Percentiles rank a stretch among this genome's conserved stretches.
Conservation (phyloP, 352 stramenopile genomes). For the Labyrinthula sp. region DNA sequence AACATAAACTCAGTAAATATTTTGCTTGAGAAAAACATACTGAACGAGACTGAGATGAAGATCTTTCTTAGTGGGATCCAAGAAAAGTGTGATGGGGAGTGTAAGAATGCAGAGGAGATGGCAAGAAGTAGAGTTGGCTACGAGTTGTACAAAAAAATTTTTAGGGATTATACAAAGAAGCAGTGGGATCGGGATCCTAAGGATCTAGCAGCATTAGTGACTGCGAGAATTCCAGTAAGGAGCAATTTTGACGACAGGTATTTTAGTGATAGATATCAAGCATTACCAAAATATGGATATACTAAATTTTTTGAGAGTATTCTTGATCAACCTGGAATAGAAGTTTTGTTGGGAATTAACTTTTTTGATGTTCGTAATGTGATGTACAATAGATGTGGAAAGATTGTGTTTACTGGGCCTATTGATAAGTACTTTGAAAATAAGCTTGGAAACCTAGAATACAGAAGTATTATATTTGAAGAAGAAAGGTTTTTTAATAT, state of each 20-base stretch:
- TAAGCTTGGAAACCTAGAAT: slow-evolving; percentile 19
- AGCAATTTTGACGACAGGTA: slow-evolving; percentile 39
- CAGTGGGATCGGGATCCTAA: slow-evolving; percentile 44
- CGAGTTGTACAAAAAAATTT: slow-evolving; percentile 39
- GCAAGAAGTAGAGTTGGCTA: slow-evolving; percentile 38
- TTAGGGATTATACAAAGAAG: slow-evolving; percentile 43
- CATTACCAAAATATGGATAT: slow-evolving; percentile 43
- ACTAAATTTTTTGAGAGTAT: slow-evolving; percentile 43
- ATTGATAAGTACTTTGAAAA: slow-evolving; percentile 26
- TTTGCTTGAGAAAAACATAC: slow-evolving; percentile 41
- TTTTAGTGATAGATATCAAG: slow-evolving; percentile 30
- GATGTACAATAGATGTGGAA: too few species aligned
- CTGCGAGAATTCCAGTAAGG: slow-evolving; percentile 41
- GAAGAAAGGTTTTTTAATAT: background rate
- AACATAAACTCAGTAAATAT: slow-evolving; percentile 49
- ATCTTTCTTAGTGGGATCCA: too few species aligned
- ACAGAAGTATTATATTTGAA: slow-evolving; percentile 23
- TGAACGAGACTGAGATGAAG: slow-evolving; percentile 40
- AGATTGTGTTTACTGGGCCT: slow-evolving; percentile 27
- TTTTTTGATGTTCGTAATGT: slow-evolving; percentile 36
- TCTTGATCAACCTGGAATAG: slow-evolving; percentile 39
- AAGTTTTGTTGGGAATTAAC: slow-evolving; percentile 38
- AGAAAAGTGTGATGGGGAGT: too few species aligned
- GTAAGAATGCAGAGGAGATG: slow-evolving; percentile 42
- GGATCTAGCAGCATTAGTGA: slow-evolving; percentile 41